These are phyloP conservation scores for Neofusicoccum cordaticola DNA, from an alignment of 2,329 filamentous ascomycete species.

Conservation along the genomic window DNA sequence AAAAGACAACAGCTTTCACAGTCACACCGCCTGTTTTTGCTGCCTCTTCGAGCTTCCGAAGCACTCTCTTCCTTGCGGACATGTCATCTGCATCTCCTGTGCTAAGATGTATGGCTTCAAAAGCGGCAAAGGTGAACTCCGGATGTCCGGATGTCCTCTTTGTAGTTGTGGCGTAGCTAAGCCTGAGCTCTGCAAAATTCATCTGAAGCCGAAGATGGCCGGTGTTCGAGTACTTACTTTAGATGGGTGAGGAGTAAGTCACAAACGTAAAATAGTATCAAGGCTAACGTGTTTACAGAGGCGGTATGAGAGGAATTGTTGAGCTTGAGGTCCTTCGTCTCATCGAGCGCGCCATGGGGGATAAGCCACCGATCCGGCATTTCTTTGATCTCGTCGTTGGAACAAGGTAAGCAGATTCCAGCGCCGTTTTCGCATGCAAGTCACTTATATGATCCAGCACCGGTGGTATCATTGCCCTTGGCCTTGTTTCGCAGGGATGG, in stretches of 20 bases:
- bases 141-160: slow-evolving; percentile 31
- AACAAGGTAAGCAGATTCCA: slow-evolving; percentile 19
- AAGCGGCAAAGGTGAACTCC: slow-evolving; percentile 20
- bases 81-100: slow-evolving; percentile 46
- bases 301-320: slow-evolving; percentile 47
- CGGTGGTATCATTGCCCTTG: slow-evolving; percentile 46
- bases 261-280: neutral
- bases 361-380: slow-evolving; percentile 39
- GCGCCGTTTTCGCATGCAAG: too few species aligned
- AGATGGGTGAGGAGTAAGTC: slow-evolving; percentile 37
- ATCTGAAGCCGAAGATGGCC: slow-evolving; percentile 33
- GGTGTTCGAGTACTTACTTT: slow-evolving; percentile 41
- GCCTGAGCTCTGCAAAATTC: slow-evolving; percentile 22
- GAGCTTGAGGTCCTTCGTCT: slow-evolving; percentile 43
- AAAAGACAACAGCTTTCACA: slow-evolving; percentile 27
- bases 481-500: slow-evolving; percentile 39
- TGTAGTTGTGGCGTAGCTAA: slow-evolving; percentile 20
- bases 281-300: slow-evolving; percentile 31
- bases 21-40: slow-evolving; percentile 47
- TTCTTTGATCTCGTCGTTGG: slow-evolving; percentile 50
- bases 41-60: slow-evolving; percentile 46
- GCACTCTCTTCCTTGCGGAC: slow-evolving; percentile 46
- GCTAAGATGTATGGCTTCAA: slow-evolving; percentile 29
- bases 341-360: slow-evolving; percentile 41
- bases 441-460: slow-evolving; percentile 15